Conservation (phyloP, 805 yeast genomes). For the Suhomyces vadensis region DNA sequence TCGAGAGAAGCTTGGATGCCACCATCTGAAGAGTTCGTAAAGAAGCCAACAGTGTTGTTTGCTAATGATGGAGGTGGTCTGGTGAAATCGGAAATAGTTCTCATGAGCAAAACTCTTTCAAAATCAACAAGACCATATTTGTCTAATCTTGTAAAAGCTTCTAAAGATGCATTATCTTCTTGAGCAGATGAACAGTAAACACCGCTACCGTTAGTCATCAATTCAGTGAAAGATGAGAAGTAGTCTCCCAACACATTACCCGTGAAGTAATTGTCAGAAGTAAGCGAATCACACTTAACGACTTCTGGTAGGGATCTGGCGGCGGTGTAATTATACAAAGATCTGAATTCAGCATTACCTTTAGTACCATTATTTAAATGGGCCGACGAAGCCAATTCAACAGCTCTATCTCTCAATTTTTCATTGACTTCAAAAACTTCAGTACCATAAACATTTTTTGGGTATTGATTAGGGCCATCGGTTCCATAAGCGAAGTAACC, state of each 20-base stretch:
- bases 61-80: slow-evolving; percentile 49
- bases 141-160: slow-evolving; percentile 56
- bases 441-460: slow-evolving; percentile 58
- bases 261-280: slow-evolving; percentile 61
- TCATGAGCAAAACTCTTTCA: slow-evolving; percentile 57
- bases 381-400: slow-evolving; percentile 49
- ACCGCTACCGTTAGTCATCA: slow-evolving; percentile 61
- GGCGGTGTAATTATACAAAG: slow-evolving; percentile 47
- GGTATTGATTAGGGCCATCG: slow-evolving; percentile 49
- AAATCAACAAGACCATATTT: slow-evolving; percentile 56
- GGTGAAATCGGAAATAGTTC: slow-evolving; percentile 61
- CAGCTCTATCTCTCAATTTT: slow-evolving; percentile 58
- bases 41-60: slow-evolving; percentile 50
- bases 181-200: slow-evolving; percentile 62
- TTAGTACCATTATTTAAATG: slow-evolving; percentile 47
- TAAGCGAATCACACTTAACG: slow-evolving; percentile 57
- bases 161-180: slow-evolving; percentile 68
- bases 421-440: slow-evolving; percentile 66
- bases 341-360: slow-evolving; percentile 47
- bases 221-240: slow-evolving; percentile 46
- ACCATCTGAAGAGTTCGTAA: slow-evolving; percentile 51
- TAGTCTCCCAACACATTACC: slow-evolving; percentile 54
- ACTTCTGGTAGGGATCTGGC: slow-evolving; percentile 51
- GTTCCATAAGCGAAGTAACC: slow-evolving; percentile 62
- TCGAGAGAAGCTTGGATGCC: slow-evolving; percentile 50